Evolutionary conservation across 768 basidiomycete genomes (phyloP), one percentile per base, ranked within the genome.

Genomic region (Auricularia cornea): DNA sequence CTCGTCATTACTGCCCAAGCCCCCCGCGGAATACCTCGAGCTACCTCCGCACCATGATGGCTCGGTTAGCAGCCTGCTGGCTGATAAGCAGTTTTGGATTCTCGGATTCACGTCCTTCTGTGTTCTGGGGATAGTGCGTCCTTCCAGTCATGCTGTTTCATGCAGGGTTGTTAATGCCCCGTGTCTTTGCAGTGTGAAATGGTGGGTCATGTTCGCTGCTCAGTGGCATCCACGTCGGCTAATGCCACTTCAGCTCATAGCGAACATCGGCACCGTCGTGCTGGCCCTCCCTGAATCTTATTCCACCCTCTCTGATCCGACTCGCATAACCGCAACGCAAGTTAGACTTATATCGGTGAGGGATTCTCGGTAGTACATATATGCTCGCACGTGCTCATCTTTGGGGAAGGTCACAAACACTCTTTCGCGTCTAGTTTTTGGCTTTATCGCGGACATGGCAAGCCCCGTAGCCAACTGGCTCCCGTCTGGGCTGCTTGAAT

Each of bases 211-310:
- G 35, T 38, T 38, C 57, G 12, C 31, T 33, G 41, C 33, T 26
- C 3, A n/a, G 18, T 41, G 28, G 23, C 16, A 41, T 33, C 48
- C 18, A 54, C n/a, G 26, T 3, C 63, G 10, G 52, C 61, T 63
- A n/a, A 41, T 51, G 10, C 23, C n/a, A 44, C 10, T 8, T 28
- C 31, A 41, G 69, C 60, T 93, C 26, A 85, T 92, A 23, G 87
- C 89, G 23, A 93, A 91, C 68, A 85, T 93, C 57, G 90, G 89
- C 40, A 84, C 87, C 1, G 88, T 92, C 60, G 81, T 87, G 16
- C 74, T 87, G 3, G 85, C 90, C 16, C 80, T 91, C 38, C 83
- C 84, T 10, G 69, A 74, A 44, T 59, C 60, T 5, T 41, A 48
- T 3, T 16, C 29, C 18, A 54, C 29, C 18, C 60, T 66, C 12